phyloP scores from a whole-genome alignment of 2,329 filamentous ascomycete genomes.

The Paecilomyces variotii region DNA sequence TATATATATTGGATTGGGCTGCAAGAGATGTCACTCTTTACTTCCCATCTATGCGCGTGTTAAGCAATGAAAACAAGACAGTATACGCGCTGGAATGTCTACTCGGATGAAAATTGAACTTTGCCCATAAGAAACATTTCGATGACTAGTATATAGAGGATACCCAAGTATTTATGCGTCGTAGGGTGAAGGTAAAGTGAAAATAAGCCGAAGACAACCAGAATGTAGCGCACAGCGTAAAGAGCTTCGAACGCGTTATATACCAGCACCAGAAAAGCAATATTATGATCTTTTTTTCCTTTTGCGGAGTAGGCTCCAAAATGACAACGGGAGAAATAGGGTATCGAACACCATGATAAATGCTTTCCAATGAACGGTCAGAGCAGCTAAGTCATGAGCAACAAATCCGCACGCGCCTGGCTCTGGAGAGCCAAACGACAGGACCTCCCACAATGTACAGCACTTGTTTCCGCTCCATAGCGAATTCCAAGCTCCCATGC shows the following conservation, averaged over 20 bases:
- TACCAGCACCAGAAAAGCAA: neutral
- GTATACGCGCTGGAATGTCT: neutral
- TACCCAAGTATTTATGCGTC: neutral
- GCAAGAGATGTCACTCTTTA: neutral
- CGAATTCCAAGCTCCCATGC: neutral
- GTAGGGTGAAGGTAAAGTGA: neutral
- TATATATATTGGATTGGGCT: too few relatives aligned
- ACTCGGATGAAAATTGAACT: neutral
- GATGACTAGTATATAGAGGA: neutral
- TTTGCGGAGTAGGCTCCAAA: slow-evolving; percentile 6
- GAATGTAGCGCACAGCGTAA: neutral
- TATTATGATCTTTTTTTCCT: neutral
- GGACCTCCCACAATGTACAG: neutral
- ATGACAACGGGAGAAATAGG: slow-evolving; percentile 26
- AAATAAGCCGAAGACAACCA: neutral
- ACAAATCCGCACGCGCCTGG: neutral
- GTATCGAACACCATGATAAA: slow-evolving; percentile 37
- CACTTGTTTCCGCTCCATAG: neutral
- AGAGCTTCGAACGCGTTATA: neutral
- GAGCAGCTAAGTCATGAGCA: slow-evolving; percentile 26
- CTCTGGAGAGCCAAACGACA: neutral
- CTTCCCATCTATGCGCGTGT: neutral
- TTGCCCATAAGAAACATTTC: neutral
- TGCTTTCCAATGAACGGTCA: slow-evolving; percentile 21
- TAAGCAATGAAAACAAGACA: neutral